phyloP scores from a whole-genome alignment of 106 monocot genomes.

The Dactylorhiza incarnata region DNA sequence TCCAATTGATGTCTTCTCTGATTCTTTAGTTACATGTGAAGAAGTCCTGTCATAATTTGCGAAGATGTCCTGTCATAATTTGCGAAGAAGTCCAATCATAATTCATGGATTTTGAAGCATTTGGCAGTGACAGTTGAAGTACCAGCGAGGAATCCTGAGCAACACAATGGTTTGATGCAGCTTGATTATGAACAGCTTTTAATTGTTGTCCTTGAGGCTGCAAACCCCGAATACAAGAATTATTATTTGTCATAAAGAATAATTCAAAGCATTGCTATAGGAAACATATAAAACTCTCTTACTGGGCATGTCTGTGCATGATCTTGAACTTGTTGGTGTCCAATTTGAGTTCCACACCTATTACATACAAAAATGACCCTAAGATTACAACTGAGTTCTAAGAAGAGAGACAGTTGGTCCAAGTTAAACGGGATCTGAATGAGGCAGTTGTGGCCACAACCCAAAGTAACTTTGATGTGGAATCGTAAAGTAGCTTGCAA shows the following conservation, averaged over 20 bases:
- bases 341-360: constrained; percentile 78
- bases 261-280: background rate
- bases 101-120: no score
- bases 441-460: no score
- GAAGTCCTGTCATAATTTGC: no score
- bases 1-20: no score
- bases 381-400: no score
- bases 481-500: no score
- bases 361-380: constrained; percentile 96
- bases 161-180: constrained; percentile 16
- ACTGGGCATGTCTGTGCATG: constrained; percentile 92
- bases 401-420: no score
- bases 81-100: no score
- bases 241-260: background rate
- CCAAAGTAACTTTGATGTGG: no score
- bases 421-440: no score
- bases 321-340: constrained; percentile 94
- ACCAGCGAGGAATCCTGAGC: constrained; percentile 24
- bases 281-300: constrained; percentile 14
- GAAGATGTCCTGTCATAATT: no score
- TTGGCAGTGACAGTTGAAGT: constrained; percentile 11
- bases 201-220: constrained; percentile 66
- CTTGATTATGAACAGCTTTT: constrained; percentile 35
- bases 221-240: constrained; percentile 40
- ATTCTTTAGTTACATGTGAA: no score